Evolutionary conservation across 306 rosid genomes (phyloP).

Genomic region (Castanea mollissima): DNA sequence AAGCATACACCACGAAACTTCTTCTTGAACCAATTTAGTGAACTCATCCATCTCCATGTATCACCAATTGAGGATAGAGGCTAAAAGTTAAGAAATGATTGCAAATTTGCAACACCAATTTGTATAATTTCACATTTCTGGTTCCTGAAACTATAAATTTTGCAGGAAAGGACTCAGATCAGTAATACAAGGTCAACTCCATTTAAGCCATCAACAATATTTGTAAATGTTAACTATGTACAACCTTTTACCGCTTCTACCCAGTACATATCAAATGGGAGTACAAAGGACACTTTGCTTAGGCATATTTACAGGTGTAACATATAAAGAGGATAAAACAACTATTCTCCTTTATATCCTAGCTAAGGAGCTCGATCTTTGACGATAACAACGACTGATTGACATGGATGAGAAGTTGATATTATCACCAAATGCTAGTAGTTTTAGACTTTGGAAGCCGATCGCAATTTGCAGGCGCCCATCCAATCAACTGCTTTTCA

Average conservation of each 20-base stretch:
- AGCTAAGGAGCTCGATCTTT: background rate
- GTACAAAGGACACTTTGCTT: background rate
- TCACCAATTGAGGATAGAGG: no score
- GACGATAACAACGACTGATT: background rate
- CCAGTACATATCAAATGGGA: background rate
- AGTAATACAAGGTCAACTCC: no score
- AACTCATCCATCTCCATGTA: no score
- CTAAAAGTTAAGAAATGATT: no score
- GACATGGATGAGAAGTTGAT: background rate
- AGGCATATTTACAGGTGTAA: background rate
- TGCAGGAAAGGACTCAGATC: no score
- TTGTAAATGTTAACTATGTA: background rate
- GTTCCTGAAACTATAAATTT: no score
- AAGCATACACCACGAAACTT: no score
- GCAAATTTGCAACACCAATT: no score
- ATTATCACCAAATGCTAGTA: slow-evolving; percentile 34
- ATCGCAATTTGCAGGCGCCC: slow-evolving; percentile 57
- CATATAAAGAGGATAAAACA: background rate
- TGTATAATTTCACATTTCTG: no score
- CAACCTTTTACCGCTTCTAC: background rate
- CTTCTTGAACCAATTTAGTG: no score
- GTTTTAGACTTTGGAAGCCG: slow-evolving; percentile 45
- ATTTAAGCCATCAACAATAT: no score
- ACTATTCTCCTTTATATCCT: background rate
- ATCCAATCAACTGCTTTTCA: slow-evolving; percentile 70